phyloP scores from a whole-genome alignment of 2,329 filamentous ascomycete genomes.

The Aspergillus unguis region DNA sequence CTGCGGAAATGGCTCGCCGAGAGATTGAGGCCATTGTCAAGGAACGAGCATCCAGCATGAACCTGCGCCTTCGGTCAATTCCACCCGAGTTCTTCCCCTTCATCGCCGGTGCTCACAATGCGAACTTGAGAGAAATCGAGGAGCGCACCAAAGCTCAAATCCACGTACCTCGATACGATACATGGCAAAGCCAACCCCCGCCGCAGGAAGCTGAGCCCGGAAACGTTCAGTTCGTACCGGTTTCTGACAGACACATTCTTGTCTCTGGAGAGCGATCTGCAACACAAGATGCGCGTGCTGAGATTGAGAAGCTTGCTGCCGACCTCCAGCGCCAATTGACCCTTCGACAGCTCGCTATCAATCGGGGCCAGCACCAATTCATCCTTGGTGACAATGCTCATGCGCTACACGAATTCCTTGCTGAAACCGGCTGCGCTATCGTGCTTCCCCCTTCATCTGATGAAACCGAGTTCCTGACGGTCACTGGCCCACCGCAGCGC shows the following conservation, averaged over 20 bases:
- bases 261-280: constrained; percentile 81
- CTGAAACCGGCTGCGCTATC: constrained; percentile 85
- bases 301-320: constrained; percentile 74
- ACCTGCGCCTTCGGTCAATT: constrained; percentile 75
- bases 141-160: constrained; percentile 72
- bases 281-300: constrained; percentile 73
- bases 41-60: constrained; percentile 79
- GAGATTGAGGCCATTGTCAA: constrained; percentile 84
- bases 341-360: constrained; percentile 75
- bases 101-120: constrained; percentile 75
- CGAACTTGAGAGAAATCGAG: constrained; percentile 65
- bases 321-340: constrained; percentile 73
- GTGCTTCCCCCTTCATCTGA: constrained; percentile 72
- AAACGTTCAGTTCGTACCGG: constrained; percentile 68
- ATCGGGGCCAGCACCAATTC: constrained; percentile 87
- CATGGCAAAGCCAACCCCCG: constrained; percentile 65
- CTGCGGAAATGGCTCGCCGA: constrained; percentile 76
- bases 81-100: constrained; percentile 95
- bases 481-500: constrained; percentile 74
- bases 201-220: constrained; percentile 61
- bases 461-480: constrained; percentile 77
- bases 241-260: constrained; percentile 73
- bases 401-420: constrained; percentile 79
- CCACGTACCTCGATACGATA: constrained; percentile 77
- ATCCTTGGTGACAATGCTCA: constrained; percentile 82